Base-by-base conservation (phyloP, 2,329 filamentous ascomycete species). In the Phoma sp. region DNA sequence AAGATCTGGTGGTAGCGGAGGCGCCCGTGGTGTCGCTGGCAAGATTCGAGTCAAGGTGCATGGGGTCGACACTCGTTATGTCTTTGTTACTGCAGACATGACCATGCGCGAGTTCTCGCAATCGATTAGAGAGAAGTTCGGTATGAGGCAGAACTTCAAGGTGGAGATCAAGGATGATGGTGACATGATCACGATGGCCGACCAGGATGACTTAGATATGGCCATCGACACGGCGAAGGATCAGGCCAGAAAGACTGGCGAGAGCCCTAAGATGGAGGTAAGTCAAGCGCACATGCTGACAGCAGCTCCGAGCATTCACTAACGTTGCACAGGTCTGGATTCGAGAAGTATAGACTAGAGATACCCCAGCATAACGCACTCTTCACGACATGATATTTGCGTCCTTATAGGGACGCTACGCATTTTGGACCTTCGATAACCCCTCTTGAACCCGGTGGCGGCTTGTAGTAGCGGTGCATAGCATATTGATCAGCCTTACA, bases 171-270 rank as follows among this genome's bases (percentile, higher is more conserved):
- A 84, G 69, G 92, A 96, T 61, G 95, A 98, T 65, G 89, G 91
- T 64, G 94, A 98, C 70, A 94, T 97, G 90, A 96, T 99, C 70
- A 97, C 94, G 29, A 89, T 99, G 85, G 92, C 90, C 27, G 95
- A 99, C 74, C 91, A 97, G 75, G 95, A 99, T 70, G 95, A 99
- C 78, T 78, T 97, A 60, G 93, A 98, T 45, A 90, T 97, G 86
- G 87, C 91, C 25, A 82, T 98, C 49, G 84, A 85, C 74, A 84
- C 81, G 41, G 87, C 88, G 6, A 90, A 86, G 74, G 84, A 84
- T 44, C 78, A 80, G 55, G 92, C 90, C 43, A 85, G 82, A 77
- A 90, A 85, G 74, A 89, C 94, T 72, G 85, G 87, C 67, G 93
- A 96, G 60, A 89, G 92, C 80, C 92, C 91, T 47, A 97, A 96